These are phyloP conservation scores for Huntiella decipiens DNA, from an alignment of 2,329 filamentous ascomycete genomes.

Conservation along the genomic window DNA sequence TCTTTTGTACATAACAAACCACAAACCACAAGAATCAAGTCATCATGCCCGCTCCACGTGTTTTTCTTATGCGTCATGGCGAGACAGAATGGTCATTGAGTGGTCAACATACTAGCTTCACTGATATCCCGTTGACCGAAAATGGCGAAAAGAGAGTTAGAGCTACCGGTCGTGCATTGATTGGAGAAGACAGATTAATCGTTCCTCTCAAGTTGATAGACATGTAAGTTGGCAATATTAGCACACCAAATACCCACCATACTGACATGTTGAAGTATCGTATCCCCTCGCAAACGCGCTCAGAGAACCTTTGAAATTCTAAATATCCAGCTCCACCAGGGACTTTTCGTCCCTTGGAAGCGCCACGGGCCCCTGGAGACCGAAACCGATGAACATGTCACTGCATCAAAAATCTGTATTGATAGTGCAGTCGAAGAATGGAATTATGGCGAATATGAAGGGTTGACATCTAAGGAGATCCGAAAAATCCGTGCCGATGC, in stretches of 20 bases:
- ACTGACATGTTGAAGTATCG: conserved; percentile 35
- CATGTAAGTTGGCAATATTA: conserved; percentile 37
- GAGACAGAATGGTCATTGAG: conserved; percentile 91
- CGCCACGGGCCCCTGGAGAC: conserved; percentile 22
- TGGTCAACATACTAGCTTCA: conserved; percentile 64
- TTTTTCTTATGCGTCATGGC: conserved; percentile 74
- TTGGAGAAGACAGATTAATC: conserved; percentile 70
- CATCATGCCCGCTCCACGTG: conserved; percentile 40
- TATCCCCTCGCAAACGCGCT: conserved; percentile 69
- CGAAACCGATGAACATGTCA: conserved; percentile 21
- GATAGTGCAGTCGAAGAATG: conserved; percentile 62
- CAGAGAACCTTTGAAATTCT: conserved; percentile 83
- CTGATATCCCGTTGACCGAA: conserved; percentile 70
- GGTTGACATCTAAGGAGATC: conserved; percentile 55
- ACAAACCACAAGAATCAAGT: no score
- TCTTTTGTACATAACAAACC: no score
- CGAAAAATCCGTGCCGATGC: conserved; percentile 33
- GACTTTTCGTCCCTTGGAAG: conserved; percentile 49
- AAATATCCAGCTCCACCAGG: conserved; percentile 44
- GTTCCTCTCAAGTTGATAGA: conserved; percentile 65
- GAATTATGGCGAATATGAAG: conserved; percentile 80
- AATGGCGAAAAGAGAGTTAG: conserved; percentile 61
- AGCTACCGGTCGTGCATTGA: conserved; percentile 64
- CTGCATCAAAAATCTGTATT: conserved; percentile 42
- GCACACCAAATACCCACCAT: conserved; percentile 5